A percentile compares a stretch with the other conserved stretches of the same genome.
Evolutionary conservation across 257 asterid genomes (phyloP).

Genomic region (Phtheirospermum japonicum): DNA sequence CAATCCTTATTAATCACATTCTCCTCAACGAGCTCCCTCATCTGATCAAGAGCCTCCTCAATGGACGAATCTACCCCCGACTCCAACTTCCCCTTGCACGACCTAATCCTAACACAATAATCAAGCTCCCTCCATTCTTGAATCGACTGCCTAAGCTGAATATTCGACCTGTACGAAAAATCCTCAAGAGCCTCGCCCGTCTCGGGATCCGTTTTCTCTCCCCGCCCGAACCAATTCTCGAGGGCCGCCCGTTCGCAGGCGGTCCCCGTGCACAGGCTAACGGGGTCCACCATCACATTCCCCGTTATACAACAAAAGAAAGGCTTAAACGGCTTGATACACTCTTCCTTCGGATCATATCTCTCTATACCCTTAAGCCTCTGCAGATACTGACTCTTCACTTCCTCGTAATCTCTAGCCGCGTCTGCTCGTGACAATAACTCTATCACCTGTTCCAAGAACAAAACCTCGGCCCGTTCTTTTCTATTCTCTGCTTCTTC

Average conservation of each 20-base stretch:
- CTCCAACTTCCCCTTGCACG: slow-evolving; percentile 42
- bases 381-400: slow-evolving; percentile 43
- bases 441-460: slow-evolving; percentile 59
- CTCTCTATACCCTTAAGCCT: slow-evolving; percentile 44
- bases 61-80: slow-evolving; percentile 30
- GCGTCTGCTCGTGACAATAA: slow-evolving; percentile 63
- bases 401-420: slow-evolving; percentile 52
- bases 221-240: slow-evolving; percentile 43
- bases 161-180: slow-evolving; percentile 44
- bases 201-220: slow-evolving; percentile 51
- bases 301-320: slow-evolving; percentile 48
- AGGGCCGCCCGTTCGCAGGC: slow-evolving; percentile 55
- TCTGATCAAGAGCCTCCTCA: slow-evolving; percentile 39
- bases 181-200: slow-evolving; percentile 54
- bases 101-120: slow-evolving; percentile 52
- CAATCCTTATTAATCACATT: slow-evolving; percentile 53
- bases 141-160: slow-evolving; percentile 54
- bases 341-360: slow-evolving; percentile 43
- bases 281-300: slow-evolving; percentile 53
- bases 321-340: slow-evolving; percentile 50
- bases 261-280: slow-evolving; percentile 66
- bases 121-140: slow-evolving; percentile 71
- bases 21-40: slow-evolving; percentile 42
- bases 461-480: slow-evolving; percentile 61
- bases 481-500: slow-evolving; percentile 55